Conservation (phyloP, 495 filamentous ascomycete genomes). For the Talaromyces trachyspermus region DNA sequence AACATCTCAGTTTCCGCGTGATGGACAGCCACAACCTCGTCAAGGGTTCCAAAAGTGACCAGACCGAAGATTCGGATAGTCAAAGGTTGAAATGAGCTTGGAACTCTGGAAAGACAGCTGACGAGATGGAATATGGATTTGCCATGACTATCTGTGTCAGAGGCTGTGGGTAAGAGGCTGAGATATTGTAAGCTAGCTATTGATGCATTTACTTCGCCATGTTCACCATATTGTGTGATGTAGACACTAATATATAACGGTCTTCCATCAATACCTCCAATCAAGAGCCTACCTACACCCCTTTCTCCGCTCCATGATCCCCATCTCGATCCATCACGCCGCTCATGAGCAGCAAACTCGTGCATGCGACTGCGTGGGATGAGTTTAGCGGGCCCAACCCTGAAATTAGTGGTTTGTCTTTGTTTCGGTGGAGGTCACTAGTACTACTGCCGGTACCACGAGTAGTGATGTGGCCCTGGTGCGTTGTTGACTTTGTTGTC, state of each 20-base stretch:
- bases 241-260: constrained; percentile 1
- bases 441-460: background rate
- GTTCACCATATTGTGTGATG: too few species aligned
- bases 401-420: constrained; percentile 10
- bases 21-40: too few species aligned
- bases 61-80: constrained; percentile 6
- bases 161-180: constrained; percentile 1
- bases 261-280: constrained; percentile 13
- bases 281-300: constrained; percentile 14
- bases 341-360: constrained; percentile 17
- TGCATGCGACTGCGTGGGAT: constrained; percentile 18
- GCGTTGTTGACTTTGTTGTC: constrained; percentile 11
- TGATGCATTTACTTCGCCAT: background rate
- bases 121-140: background rate
- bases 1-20: constrained; percentile 1
- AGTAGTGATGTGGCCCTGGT: constrained; percentile 5
- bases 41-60: background rate
- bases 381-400: constrained; percentile 10
- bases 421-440: constrained; percentile 6
- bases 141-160: background rate
- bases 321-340: constrained; percentile 9
- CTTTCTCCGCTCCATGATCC: constrained; percentile 10
- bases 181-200: background rate
- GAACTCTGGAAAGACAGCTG: background rate
- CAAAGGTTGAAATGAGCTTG: background rate